Evolutionary conservation across 2,329 filamentous ascomycete genomes (phyloP).

Genomic region (Calonectria naviculata): DNA sequence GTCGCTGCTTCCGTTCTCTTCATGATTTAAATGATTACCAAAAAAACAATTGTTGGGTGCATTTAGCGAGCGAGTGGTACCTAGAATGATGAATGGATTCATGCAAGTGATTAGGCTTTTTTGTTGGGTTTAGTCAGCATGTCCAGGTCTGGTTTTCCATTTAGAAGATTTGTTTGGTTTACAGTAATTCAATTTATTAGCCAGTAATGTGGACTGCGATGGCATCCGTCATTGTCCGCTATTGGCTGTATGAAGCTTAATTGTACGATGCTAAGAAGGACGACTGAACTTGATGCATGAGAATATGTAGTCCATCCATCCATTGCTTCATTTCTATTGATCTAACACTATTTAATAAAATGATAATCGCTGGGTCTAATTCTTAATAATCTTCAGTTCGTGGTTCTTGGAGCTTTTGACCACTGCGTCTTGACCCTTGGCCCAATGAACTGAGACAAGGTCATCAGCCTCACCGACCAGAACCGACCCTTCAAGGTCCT

Average conservation of each 20-base stretch:
- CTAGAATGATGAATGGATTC: background rate
- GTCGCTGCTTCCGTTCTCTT: background rate
- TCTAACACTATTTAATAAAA: background rate
- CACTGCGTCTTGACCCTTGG: background rate
- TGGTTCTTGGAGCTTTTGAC: background rate
- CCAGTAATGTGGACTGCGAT: background rate
- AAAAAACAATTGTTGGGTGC: background rate
- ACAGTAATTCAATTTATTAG: background rate
- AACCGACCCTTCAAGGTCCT: background rate
- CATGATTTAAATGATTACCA: background rate
- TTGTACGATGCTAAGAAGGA: background rate
- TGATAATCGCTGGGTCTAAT: background rate
- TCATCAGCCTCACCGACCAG: slow-evolving; percentile 5
- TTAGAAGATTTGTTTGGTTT: background rate
- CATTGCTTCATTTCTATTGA: background rate
- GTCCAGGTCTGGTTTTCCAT: background rate
- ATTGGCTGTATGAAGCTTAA: background rate
- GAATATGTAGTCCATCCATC: background rate
- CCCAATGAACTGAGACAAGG: background rate
- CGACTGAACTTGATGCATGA: no score
- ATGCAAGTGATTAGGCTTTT: background rate
- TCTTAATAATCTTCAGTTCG: background rate
- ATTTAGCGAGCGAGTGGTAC: background rate
- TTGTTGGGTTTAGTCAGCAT: background rate
- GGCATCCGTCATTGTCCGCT: background rate